Evolutionary conservation across 2,329 filamentous ascomycete species (phyloP), one percentile per base, ranked within the genome.

Genomic region (Ophiocordyceps sinensis): DNA sequence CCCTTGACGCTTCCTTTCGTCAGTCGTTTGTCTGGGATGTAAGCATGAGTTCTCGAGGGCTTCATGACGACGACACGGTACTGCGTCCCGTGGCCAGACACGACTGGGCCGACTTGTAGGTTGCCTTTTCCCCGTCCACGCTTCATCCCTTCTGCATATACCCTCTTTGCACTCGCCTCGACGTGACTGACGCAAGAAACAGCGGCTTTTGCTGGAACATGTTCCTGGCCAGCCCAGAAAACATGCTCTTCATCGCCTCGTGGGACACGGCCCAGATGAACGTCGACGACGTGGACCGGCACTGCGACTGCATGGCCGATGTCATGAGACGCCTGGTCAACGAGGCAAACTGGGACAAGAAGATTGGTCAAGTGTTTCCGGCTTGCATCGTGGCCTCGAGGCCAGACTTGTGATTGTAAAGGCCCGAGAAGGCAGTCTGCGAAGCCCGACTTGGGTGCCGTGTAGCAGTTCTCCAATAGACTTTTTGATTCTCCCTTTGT

Each of bases 211-310:
- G 58, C 42, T 64, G 61, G 61, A 63, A 60, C 32, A 60, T 59
- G 1, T 63, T 61, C 41, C 56, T 57, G 55, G 39, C 60, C 12
- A 56, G 61, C 41, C 43, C 47, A 0, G 48, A 49, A 5, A 57
- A 56, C 36, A 32, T 64, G 31, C 54, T 60, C 35, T 59, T 61
- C 41, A 49, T 62, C 37, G 60, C 57, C 5, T 60, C 59, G 1
- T 62, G 61, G 61, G 61, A 63, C 36, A 63, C 61, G n/a, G 58
- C 61, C 2, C 61, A 63, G 48, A 49, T 63, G 53, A 60, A 55
- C 26, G 51, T 50, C 3, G 43, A 38, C 10, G 53, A 63, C 37
- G 47, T 62, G 0, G 54, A 62, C 19, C 45, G 32, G 1, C 45
- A 54, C 40, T 61, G 58, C 15, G 54, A 60, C 9, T 26, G 17